Base-by-base conservation (phyloP, 371 early-diverging fungal genomes). In the Syncephalastrum monosporum region DNA sequence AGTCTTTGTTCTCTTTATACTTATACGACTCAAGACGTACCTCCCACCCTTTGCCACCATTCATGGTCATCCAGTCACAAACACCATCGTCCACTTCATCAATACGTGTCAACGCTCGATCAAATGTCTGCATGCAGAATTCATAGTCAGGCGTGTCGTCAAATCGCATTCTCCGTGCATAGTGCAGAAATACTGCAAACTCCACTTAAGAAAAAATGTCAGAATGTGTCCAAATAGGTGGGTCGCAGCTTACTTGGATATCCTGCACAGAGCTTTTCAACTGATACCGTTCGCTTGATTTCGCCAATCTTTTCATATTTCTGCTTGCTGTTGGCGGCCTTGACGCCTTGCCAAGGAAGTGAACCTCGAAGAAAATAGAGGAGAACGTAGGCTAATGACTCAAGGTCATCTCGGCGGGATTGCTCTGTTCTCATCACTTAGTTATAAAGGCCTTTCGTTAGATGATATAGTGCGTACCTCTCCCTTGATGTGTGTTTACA, bases 261-360 rank as follows among this genome's bases (percentile, higher is more conserved):
- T 4, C 93, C 93, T 42, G 89, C 82, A 82, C 98, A 97, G 3
- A 99, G 81, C 46, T 91, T 85, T 55, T 95, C 94, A 4, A 96
- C 88, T 6, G 94, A 86, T 12, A 96, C 96, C n/a, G 86, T 88
- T 88, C 92, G 90, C 79, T 99, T 99, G 81, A 91, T 93, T 58
- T 98, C 93, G 87, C 93, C 92, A 67, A 99, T 99, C 63, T 91
- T 90, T 68, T 97, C 96, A 76, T 97, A 99, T 82, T 99, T 99
- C 78, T 96, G 93, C 78, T 92, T 91, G 77, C 97, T 97, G 42
- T 91, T 95, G 12, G 91, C 93, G 10, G 95, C 99, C 73, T 93
- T 93, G 54, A 99, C 74, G 13, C 99, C 99, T 77, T 99, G 99
- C 99, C 99, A 99, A 53, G 99, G 99, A 25, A 99, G 81, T 27